Evolutionary conservation across 768 basidiomycete genomes (phyloP).

Genomic region (Rhizopogon vulgaris): DNA sequence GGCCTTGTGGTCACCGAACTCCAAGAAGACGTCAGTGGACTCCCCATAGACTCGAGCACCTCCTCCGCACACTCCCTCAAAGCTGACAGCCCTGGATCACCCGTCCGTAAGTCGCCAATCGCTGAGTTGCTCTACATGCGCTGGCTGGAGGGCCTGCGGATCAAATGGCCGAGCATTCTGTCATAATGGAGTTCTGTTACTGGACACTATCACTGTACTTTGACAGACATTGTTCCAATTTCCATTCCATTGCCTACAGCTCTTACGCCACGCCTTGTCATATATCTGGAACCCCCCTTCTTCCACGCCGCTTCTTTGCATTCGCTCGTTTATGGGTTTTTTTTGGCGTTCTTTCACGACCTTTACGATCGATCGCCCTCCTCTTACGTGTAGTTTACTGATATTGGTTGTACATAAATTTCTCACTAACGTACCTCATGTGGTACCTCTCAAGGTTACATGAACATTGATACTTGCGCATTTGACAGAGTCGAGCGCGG

Average conservation of each 20-base stretch:
- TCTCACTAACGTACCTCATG: not conserved
- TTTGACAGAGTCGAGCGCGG: no score
- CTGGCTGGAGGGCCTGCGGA: slow-evolving; percentile 87
- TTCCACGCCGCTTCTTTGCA: not conserved
- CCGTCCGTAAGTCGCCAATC: slow-evolving; percentile 75
- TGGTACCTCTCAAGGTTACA: not conserved
- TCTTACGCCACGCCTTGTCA: not conserved
- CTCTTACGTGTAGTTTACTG: not conserved
- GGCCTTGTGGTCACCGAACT: slow-evolving; percentile 82
- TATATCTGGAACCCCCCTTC: slow-evolving; percentile 2
- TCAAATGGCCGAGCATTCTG: slow-evolving; percentile 82
- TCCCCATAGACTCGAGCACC: slow-evolving; percentile 32
- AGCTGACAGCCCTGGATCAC: slow-evolving; percentile 33
- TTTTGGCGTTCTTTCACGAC: not conserved
- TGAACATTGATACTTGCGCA: not conserved
- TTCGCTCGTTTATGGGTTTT: slow-evolving; percentile 1
- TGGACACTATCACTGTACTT: not conserved
- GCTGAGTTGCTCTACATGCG: slow-evolving; percentile 96
- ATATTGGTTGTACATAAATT: not conserved
- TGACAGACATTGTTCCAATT: not conserved
- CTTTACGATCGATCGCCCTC: not conserved
- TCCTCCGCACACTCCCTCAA: slow-evolving; percentile 25
- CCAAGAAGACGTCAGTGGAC: slow-evolving; percentile 60
- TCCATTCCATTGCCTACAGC: not conserved
- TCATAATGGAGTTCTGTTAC: slow-evolving; percentile 16